Base-by-base conservation (phyloP, 2,329 filamentous ascomycete genomes). In the Arthroderma sp. region DNA sequence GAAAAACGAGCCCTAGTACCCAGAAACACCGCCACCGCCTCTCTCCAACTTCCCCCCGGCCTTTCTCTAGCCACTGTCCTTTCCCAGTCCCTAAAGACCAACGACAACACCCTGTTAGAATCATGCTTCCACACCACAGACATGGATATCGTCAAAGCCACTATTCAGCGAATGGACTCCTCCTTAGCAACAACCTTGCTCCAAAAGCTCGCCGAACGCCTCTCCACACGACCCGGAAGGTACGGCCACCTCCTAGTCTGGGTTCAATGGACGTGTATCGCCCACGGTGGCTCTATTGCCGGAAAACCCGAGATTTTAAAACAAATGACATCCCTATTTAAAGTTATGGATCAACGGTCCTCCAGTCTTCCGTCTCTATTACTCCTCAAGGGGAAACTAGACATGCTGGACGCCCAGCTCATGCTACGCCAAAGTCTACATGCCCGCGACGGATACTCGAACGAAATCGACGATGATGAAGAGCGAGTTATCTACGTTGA, bases 261-360 rank as follows among this genome's bases (percentile, higher is more conserved):
- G 88, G 83, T 96, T 37, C 88, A 95, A 65, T 94, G 87, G 85
- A 89, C 86, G 1, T 76, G 95, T 44, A 79, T 95, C 31, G 81
- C 85, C 1, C 91, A 98, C 59, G 91, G 91, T 52, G 91, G 89
- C 52, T 88, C 88, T 43, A 72, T 98, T 42, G 85, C 88, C 7
- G 82, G 82, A 30, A 85, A 94, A 61, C 79, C 84, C n/a, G 82
- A 88, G 51, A 73, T 94, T 33, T 74, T 91, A 53, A 80, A 81
- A 57, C 81, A 81, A 59, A 75, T 98, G 48, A 73, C 77, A 40
- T 80, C 83, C 36, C 72, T 98, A 44, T 85, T 89, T 62, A 82
- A 83, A 58, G 89, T 96, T 11, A 76, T 96, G 48, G 82, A 87
- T 50, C 85, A 94, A 66, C 80, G 91, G 36, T 82, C 87, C 31